These are phyloP conservation scores for Amanita fuliginea DNA, from an alignment of 768 basidiomycete species.

Conservation along the genomic window DNA sequence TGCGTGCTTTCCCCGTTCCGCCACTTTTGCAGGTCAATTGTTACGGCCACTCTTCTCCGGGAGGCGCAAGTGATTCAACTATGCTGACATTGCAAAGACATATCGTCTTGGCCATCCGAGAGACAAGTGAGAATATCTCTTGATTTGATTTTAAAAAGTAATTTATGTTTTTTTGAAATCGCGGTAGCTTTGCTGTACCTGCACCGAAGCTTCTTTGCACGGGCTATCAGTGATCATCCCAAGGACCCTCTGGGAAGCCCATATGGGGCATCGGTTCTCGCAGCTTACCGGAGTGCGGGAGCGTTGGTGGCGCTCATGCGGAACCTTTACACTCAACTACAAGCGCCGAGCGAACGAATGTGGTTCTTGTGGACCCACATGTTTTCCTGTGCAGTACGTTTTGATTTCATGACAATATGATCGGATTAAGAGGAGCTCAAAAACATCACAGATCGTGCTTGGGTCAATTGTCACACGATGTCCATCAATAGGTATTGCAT, in stretches of 20 bases:
- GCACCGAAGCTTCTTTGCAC: conserved; percentile 65
- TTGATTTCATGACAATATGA: neutral
- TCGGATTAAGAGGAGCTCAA: conserved; percentile 5
- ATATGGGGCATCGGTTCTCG: conserved; percentile 63
- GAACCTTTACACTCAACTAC: conserved; percentile 53
- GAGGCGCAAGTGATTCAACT: conserved; percentile 34
- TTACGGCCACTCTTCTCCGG: conserved; percentile 45
- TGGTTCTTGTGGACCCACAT: conserved; percentile 56
- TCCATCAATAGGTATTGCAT: conserved; percentile 69
- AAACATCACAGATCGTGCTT: conserved; percentile 41
- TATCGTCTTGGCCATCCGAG: conserved; percentile 56
- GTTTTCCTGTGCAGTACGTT: conserved; percentile 57
- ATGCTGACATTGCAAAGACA: conserved; percentile 54
- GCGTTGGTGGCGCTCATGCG: conserved; percentile 63
- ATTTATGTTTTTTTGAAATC: no score
- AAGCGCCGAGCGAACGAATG: conserved; percentile 51
- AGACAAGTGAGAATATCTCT: conserved; percentile 41
- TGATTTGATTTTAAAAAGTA: no score
- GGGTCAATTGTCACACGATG: conserved; percentile 71
- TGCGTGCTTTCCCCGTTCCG: conserved; percentile 59
- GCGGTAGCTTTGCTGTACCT: conserved; percentile 48
- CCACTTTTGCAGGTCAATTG: conserved; percentile 57
- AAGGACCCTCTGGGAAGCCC: conserved; percentile 66
- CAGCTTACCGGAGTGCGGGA: conserved; percentile 64
- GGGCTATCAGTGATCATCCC: conserved; percentile 62